Evolutionary conservation across 2,329 filamentous ascomycete genomes (phyloP), one percentile per base, ranked within the genome.

Genomic region (Venturia pyrina): DNA sequence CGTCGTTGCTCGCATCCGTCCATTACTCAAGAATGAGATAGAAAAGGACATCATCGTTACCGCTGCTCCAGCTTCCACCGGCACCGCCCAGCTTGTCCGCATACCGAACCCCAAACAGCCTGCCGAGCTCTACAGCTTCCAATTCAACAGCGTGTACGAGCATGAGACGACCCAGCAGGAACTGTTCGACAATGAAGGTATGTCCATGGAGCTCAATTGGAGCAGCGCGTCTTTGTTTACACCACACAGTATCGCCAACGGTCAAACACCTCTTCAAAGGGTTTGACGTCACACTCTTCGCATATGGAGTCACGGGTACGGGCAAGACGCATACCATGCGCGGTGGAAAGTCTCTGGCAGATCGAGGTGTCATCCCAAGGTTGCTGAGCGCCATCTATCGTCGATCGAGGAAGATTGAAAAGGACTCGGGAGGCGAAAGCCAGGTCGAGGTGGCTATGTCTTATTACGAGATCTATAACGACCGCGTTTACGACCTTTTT

Each of bases 301-400:
- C 93, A 37, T 96, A 97, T 75, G 93, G 93, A 68, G 91, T 93
- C 67, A 96, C 93, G 0, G 93, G 93, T 60, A 96, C 92, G 0
- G 93, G 93, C 66, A 97, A 97, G 79, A 97, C 93, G 67, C 91
- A 96, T 77, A 97, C 93, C 2, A 96, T 97, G 92, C 88, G 93
- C 69, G 93, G 93, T 69, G 93, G 93, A 48, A 85, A 96, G 76
- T 90, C 89, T 74, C 82, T 96, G 65, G 88, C 89, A 5, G 92
- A 96, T 66, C 85, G 93, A 70, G 93, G 93, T 68, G 89, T 95
- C 48, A 96, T 97, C 70, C 93, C 93, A 17, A 82, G 93, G 67
- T 79, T 96, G 66, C 82, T 97, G 56, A 96, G 91, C 76, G 86
- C 85, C 70, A 89, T 98, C 66, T 98, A 93, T 75, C 85, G 93